Base-by-base conservation (phyloP, 2,329 filamentous ascomycete genomes). In the Dactylonectria macrodidyma region DNA sequence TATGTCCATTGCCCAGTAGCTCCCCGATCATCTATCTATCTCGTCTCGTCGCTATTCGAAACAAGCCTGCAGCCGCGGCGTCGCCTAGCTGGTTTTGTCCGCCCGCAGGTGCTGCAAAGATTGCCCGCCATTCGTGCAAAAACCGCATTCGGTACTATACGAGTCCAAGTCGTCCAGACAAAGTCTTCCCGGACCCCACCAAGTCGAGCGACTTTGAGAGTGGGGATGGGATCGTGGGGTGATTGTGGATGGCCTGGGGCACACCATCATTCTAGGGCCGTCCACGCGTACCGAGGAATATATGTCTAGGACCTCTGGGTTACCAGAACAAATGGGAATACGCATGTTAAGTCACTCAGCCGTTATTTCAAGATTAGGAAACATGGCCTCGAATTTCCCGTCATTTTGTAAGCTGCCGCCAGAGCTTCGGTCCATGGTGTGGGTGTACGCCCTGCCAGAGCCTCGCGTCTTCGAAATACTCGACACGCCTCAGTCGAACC, bases 401-500 rank as follows among this genome's bases (percentile, higher is more conserved):
- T 58, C 59, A 47, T 73, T 73, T 44, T 33, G 33, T 41, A 71
- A 58, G 24, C 46, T 71, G 9, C 73, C 69, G 14, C 63, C 65
- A 38, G 69, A 73, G 71, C 59, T 73, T 50, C 65, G 71, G 46
- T 67, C 62, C n/a, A 75, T 72, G 62, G 58, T 70, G 19, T 71
- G 72, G 70, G 56, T 41, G 51, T 62, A 66, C 50, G 65, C 70
- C 44, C 63, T 75, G 30, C 69, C 64, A n/a, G 72, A 69, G 34
- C 62, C 69, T 34, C 67, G 65, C 61, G 66, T 72, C 47, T 73
- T 73, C 34, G 72, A 75, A 46, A 63, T 75, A 12, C 59, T 73
- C 41, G 71, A 73, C 46, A 64, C 67, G 41, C 71, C 72, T 48
- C 56, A 65, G 41, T 66, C 69, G 48, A 74, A 70, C 26, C 57